Conservation (phyloP, 352 stramenopile genomes). For the Elongisporangium anandrum region DNA sequence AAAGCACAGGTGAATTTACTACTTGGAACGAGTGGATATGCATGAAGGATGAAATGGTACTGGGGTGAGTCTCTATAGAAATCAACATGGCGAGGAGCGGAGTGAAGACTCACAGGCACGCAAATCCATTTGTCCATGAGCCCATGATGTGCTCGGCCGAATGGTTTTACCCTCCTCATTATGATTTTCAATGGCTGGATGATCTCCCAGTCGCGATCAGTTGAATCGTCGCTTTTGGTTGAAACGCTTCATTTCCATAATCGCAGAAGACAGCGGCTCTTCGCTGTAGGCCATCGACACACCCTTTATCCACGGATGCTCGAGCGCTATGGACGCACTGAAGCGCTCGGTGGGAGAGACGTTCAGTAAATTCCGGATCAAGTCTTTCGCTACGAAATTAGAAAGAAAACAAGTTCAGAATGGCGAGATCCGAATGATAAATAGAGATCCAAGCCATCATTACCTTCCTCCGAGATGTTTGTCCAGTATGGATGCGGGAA, state of each 20-base stretch:
- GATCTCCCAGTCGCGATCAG: conserved; percentile 19
- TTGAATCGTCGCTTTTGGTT: conserved; percentile 87
- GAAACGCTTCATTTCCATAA: conserved; percentile 88
- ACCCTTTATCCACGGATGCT: conserved; percentile 86
- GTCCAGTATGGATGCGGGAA: conserved; percentile 84
- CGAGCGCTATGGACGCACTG: conserved; percentile 60
- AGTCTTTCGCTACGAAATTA: conserved; percentile 46
- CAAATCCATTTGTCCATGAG: neutral
- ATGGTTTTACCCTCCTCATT: neutral
- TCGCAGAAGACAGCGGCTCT: conserved; percentile 73
- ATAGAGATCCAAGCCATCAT: conserved; percentile 2
- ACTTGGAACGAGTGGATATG: neutral
- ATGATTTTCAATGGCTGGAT: neutral
- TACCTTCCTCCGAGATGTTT: conserved; percentile 78
- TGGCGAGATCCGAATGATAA: conserved; percentile 6
- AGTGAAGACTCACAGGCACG: neutral
- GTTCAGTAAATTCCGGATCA: conserved; percentile 80
- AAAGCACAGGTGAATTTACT: neutral
- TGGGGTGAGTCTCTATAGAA: neutral
- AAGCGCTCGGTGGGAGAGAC: conserved; percentile 67
- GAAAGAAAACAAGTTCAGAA: neutral
- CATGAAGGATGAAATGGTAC: neutral
- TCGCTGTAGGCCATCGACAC: conserved; percentile 64
- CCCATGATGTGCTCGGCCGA: neutral
- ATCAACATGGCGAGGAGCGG: neutral